These are phyloP conservation scores for Geotrichum ghanense DNA, from an alignment of 805 yeast genomes.

Conservation along the genomic window DNA sequence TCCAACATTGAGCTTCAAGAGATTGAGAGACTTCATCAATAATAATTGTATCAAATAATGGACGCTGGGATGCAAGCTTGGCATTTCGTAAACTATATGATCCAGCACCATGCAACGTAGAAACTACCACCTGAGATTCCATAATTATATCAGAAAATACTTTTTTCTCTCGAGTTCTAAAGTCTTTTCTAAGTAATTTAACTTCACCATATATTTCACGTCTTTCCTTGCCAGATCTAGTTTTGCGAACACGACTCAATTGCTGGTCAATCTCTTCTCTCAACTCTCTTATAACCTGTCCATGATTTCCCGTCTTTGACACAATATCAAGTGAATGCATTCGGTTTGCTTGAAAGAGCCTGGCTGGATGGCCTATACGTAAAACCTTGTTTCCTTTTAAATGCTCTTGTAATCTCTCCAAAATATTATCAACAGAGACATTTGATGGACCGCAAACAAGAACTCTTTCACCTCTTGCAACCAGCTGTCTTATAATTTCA, in stretches of 20 bases:
- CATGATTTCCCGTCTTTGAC: constrained; percentile 46
- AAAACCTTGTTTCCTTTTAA: constrained; percentile 41
- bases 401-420: constrained; percentile 53
- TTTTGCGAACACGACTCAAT: constrained; percentile 46
- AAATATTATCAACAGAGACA: constrained; percentile 79
- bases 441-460: constrained; percentile 93
- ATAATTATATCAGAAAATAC: constrained; percentile 46
- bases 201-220: constrained; percentile 57
- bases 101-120: constrained; percentile 86
- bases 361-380: constrained; percentile 89
- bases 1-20: constrained; percentile 94
- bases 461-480: constrained; percentile 41
- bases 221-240: constrained; percentile 53
- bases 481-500: constrained; percentile 67
- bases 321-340: constrained; percentile 69
- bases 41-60: constrained; percentile 63
- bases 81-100: constrained; percentile 52
- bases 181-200: constrained; percentile 58
- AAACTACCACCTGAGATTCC: constrained; percentile 56
- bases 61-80: constrained; percentile 26
- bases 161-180: constrained; percentile 52
- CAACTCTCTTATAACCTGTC: constrained; percentile 54
- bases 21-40: constrained; percentile 96
- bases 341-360: constrained; percentile 50
- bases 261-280: constrained; percentile 52